These are phyloP conservation scores for Gymnopus androsaceus DNA, from an alignment of 1,284 basidiomycete species.

Conservation along the genomic window DNA sequence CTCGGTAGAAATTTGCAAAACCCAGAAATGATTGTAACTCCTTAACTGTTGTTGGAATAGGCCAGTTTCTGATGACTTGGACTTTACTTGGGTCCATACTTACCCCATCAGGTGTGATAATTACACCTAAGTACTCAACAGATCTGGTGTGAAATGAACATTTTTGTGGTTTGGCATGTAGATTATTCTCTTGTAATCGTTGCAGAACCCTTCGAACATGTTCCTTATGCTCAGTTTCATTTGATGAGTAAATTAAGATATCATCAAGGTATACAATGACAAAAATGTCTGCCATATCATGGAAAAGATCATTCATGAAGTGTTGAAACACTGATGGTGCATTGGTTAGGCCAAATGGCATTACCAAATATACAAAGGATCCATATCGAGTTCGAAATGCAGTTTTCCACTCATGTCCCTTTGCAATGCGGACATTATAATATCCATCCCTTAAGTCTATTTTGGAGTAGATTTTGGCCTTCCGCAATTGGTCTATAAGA, in stretches of 20 bases:
- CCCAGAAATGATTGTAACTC: slow-evolving; percentile 19
- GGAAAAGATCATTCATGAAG: too few species aligned
- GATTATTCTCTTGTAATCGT: too few species aligned
- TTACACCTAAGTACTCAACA: slow-evolving; percentile 4
- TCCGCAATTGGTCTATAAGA: neutral
- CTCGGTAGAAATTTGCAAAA: slow-evolving; percentile 13
- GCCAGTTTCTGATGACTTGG: slow-evolving; percentile 11
- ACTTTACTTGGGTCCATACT: slow-evolving; percentile 14
- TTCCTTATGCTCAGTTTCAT: too few species aligned
- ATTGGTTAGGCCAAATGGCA: neutral
- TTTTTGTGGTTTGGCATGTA: too few species aligned
- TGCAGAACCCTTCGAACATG: too few species aligned
- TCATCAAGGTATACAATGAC: too few species aligned
- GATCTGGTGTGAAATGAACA: slow-evolving; percentile 29
- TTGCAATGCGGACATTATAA: neutral
- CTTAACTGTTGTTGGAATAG: slow-evolving; percentile 3
- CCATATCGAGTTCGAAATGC: neutral
- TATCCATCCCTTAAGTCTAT: neutral
- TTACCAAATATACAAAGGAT: neutral
- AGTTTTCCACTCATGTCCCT: slow-evolving; percentile 6
- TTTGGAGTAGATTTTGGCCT: too few species aligned
- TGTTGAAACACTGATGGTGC: slow-evolving; percentile 26
- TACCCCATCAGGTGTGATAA: neutral
- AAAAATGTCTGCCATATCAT: too few species aligned
- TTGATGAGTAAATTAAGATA: too few species aligned